Evolutionary conservation across 257 asterid species (phyloP).

Genomic region (Voacanga thouarsii): DNA sequence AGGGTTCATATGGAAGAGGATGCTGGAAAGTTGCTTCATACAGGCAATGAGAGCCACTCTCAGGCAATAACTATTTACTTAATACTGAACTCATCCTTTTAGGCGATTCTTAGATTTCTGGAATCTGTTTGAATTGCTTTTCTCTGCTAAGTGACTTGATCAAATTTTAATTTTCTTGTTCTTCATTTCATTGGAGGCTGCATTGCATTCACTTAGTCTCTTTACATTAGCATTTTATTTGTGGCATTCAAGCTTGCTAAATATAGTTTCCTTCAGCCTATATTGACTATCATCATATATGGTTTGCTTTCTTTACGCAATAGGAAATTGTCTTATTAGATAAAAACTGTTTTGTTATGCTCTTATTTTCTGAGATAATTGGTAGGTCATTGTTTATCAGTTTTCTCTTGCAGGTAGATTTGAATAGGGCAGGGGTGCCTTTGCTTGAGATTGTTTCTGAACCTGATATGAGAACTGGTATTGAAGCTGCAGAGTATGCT

Average conservation of each 20-base stretch:
- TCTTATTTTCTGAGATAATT: not conserved
- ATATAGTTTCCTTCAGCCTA: not conserved
- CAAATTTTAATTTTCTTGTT: constrained; percentile 4
- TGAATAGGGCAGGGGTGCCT: constrained; percentile 99
- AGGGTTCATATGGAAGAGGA: constrained; percentile 99
- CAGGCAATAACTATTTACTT: constrained; percentile 47
- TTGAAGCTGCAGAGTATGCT: constrained; percentile 97
- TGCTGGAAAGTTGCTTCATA: constrained; percentile 95
- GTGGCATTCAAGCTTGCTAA: not conserved
- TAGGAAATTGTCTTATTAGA: not conserved
- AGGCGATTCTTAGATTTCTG: not conserved
- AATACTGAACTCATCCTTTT: not conserved
- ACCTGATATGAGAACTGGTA: constrained; percentile 97
- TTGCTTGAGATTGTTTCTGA: constrained; percentile 97
- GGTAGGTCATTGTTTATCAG: not conserved
- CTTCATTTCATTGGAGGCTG: not conserved
- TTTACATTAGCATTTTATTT: not conserved
- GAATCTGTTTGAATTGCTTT: not conserved
- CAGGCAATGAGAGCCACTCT: constrained; percentile 63
- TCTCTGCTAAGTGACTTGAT: not conserved
- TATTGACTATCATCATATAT: not conserved
- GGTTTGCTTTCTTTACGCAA: not conserved
- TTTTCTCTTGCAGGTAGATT: constrained; percentile 63
- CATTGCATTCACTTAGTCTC: not conserved
- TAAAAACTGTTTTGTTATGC: not conserved